Percentiles rank a stretch among this genome's conserved stretches.
phyloP scores from a whole-genome alignment of 2,329 filamentous ascomycete species.

The Zalaria sp. region DNA sequence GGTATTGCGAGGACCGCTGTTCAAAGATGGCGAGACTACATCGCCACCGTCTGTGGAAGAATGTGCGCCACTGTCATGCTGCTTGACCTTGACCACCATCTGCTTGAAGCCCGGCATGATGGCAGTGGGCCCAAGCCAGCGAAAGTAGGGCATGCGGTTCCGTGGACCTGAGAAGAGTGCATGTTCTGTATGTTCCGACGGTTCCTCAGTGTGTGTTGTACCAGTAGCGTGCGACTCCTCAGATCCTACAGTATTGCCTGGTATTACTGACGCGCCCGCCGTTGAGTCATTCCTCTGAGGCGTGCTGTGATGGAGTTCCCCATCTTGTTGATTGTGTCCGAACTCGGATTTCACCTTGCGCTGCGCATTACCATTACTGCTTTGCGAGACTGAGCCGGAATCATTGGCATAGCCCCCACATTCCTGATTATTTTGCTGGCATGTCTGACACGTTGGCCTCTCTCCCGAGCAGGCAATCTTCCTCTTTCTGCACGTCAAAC shows the following conservation, averaged over 20 bases:
- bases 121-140: slow-evolving; percentile 81
- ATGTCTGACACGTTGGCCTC: slow-evolving; percentile 30
- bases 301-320: too few species aligned
- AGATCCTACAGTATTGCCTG: neutral
- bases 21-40: slow-evolving; percentile 13
- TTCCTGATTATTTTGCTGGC: slow-evolving; percentile 32
- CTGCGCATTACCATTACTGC: neutral
- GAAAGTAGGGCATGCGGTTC: slow-evolving; percentile 72
- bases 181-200: neutral
- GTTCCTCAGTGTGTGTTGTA: neutral
- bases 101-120: slow-evolving; percentile 88
- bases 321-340: too few species aligned
- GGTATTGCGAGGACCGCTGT: neutral
- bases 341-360: too few species aligned
- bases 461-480: slow-evolving; percentile 35
- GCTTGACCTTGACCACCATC: slow-evolving; percentile 69
- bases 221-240: neutral
- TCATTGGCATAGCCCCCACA: slow-evolving; percentile 33
- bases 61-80: slow-evolving; percentile 47
- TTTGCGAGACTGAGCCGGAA: neutral
- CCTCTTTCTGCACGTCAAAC: slow-evolving; percentile 33
- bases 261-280: neutral
- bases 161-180: slow-evolving; percentile 19
- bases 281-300: neutral
- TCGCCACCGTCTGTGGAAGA: slow-evolving; percentile 33